phyloP scores from a whole-genome alignment of 805 yeast genomes.

The Yamadazyma paraphyllophila region DNA sequence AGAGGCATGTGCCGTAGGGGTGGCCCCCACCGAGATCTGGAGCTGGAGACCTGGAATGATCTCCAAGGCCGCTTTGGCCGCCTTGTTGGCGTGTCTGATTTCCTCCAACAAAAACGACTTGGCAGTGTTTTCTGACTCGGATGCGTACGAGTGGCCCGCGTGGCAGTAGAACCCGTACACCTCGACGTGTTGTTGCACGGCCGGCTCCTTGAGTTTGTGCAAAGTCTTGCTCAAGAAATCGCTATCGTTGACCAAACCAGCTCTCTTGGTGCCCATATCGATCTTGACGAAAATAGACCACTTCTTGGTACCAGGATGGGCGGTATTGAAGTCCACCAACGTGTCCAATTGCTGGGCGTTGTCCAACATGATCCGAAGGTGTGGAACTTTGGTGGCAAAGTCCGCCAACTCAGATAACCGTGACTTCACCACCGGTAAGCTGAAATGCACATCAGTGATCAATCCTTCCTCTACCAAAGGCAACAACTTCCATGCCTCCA shows the following conservation, averaged over 20 bases:
- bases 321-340: conserved; percentile 36
- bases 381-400: conserved; percentile 39
- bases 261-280: conserved; percentile 70
- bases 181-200: conserved; percentile 32
- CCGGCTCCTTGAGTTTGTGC: conserved; percentile 21
- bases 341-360: conserved; percentile 52
- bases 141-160: conserved; percentile 71
- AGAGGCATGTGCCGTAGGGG: conserved; percentile 73
- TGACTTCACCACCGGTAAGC: conserved; percentile 48
- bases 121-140: conserved; percentile 46
- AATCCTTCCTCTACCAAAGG: conserved; percentile 39
- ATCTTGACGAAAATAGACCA: conserved; percentile 71
- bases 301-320: conserved; percentile 23
- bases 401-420: conserved; percentile 48
- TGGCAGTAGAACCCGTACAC: conserved; percentile 74
- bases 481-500: conserved; percentile 58
- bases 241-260: conserved; percentile 47
- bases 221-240: conserved; percentile 38
- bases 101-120: conserved; percentile 52
- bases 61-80: conserved; percentile 39
- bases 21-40: conserved; percentile 72
- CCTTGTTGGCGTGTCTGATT: conserved; percentile 53
- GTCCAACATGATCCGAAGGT: conserved; percentile 61
- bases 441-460: conserved; percentile 31
- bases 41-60: conserved; percentile 39